Percentiles rank a stretch among this genome's conserved stretches.
These are phyloP conservation scores for Fusarium albidum DNA, from an alignment of 2,329 filamentous ascomycete genomes.

Conservation along the genomic window DNA sequence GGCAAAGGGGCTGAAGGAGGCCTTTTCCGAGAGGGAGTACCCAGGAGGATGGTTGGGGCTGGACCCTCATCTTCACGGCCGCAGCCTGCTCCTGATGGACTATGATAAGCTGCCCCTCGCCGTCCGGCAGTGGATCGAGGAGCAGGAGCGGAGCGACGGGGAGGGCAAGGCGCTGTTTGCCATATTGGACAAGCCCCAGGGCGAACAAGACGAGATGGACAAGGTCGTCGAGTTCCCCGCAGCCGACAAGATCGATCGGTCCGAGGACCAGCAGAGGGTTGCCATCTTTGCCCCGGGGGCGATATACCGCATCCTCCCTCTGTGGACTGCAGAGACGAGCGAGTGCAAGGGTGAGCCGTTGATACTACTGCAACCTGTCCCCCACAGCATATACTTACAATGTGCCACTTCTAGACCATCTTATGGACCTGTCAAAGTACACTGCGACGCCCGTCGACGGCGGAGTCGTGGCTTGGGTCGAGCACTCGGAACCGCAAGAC, in stretches of 20 bases:
- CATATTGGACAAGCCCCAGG: slow-evolving; percentile 50
- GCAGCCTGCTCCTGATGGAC: slow-evolving; percentile 57
- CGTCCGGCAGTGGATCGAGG: slow-evolving; percentile 59
- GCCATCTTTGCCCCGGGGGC: slow-evolving; percentile 63
- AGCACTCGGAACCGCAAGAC: slow-evolving; percentile 42
- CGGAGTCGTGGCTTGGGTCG: slow-evolving; percentile 42
- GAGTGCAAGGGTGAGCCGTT: slow-evolving; percentile 51
- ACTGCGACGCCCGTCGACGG: slow-evolving; percentile 35
- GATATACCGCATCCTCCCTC: slow-evolving; percentile 57
- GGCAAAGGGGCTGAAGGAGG: slow-evolving; percentile 49
- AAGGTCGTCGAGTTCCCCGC: slow-evolving; percentile 45
- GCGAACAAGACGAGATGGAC: slow-evolving; percentile 49
- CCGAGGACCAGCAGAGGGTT: slow-evolving; percentile 45
- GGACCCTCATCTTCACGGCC: slow-evolving; percentile 60
- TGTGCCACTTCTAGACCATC: slow-evolving; percentile 27
- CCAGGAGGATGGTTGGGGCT: slow-evolving; percentile 62
- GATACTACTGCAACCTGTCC: background rate
- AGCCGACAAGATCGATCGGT: slow-evolving; percentile 39
- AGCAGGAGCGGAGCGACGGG: slow-evolving; percentile 47
- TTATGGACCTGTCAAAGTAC: slow-evolving; percentile 43
- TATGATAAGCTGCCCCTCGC: slow-evolving; percentile 52
- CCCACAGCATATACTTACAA: slow-evolving; percentile 5
- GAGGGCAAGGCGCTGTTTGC: slow-evolving; percentile 51
- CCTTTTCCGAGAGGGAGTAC: slow-evolving; percentile 53
- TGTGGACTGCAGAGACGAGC: slow-evolving; percentile 56